Base-by-base conservation (phyloP, 441 rosid species). In the Viola pubescens region DNA sequence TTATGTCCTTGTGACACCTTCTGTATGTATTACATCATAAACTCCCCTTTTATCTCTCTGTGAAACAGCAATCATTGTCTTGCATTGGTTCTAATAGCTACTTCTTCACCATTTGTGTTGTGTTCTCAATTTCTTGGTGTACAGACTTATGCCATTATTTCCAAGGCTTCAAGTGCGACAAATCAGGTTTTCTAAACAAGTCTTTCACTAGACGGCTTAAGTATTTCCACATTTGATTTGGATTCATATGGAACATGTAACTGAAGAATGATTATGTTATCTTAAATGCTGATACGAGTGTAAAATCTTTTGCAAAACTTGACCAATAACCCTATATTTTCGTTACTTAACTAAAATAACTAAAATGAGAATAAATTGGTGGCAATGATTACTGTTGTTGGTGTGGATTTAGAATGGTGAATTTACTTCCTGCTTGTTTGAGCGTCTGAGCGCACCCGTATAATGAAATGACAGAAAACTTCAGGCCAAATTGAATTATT, bases 91-190 rank as follows among this genome's bases (percentile, higher is more conserved):
- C 34, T 26, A 26, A 26, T 2, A 26, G 1, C 34, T 26, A 26
- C 34, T 47, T 0, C 37, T 43, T 5, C 26, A 3, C 44, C 38
- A 48, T 26, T 3, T 14, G 45, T 19, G 16, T 69, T 42, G 43
- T 47, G 34, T 49, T 14, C 3, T 56, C n/a, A 3, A 14, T 60
- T 61, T 37, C 12, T 55, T 44, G 37, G 4, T 51, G 0, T 60
- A 69, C 84, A 82, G 87, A 79, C 82, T 44, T 79, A 71, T 63
- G 78, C 82, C n/a, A 68, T 82, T 47, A 77, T 82, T 66, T 82
- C 87, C 4, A 79, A 74, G 56, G 82, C 82, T 54, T 64, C 87
- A 60, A 74, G 81, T 75, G 62, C 77, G 4, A 54, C 45, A 8
- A 63, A 76, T 74, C 87, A 82, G 83, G 86, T 81, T 67, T 50